Evolutionary conservation across 2,329 filamentous ascomycete species (phyloP).

Genomic region (Monosporascus sp.): DNA sequence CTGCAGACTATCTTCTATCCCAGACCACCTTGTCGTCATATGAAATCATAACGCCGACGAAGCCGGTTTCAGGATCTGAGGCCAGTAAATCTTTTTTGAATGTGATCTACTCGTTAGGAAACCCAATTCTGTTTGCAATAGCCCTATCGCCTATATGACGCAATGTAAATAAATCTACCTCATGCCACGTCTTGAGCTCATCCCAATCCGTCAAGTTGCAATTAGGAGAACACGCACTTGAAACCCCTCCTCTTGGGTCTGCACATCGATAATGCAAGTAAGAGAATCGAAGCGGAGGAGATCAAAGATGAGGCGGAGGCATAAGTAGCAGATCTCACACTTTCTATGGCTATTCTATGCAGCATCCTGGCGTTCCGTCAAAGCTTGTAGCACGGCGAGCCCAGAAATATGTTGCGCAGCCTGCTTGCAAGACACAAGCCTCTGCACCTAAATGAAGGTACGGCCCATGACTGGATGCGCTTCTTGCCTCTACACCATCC

Average conservation of each 20-base stretch:
- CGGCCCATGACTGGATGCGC: too few species aligned
- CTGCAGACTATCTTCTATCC: background rate
- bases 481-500: too few species aligned
- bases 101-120: background rate
- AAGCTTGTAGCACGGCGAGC: too few species aligned
- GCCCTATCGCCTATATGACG: constrained; percentile 20
- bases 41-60: background rate
- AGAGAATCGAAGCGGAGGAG: background rate
- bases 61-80: background rate
- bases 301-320: too few species aligned
- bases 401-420: too few species aligned
- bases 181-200: background rate
- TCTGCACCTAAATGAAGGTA: too few species aligned
- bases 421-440: too few species aligned
- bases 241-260: constrained; percentile 6
- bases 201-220: constrained; percentile 6
- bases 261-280: constrained; percentile 13
- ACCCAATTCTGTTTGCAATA: constrained; percentile 8
- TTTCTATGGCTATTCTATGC: too few species aligned
- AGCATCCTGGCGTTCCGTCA: too few species aligned
- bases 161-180: constrained; percentile 4
- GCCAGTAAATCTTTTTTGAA: background rate
- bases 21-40: background rate
- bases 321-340: too few species aligned
- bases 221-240: constrained; percentile 2